These are phyloP conservation scores for Kurtzmaniella cleridarum DNA, from an alignment of 805 yeast genomes.

Conservation along the genomic window DNA sequence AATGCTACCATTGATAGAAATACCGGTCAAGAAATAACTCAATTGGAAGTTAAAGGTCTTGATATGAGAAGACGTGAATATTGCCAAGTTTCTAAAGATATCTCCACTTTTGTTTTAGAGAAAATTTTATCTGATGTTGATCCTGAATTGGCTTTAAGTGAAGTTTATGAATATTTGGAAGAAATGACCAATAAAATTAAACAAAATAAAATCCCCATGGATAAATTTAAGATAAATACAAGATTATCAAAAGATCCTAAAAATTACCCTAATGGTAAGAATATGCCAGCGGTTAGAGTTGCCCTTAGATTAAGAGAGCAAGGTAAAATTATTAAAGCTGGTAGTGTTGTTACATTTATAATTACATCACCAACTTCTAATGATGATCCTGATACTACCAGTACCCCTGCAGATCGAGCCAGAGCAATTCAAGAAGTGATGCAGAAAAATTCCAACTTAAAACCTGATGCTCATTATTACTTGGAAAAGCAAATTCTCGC, in stretches of 20 bases:
- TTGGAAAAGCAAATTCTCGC: constrained; percentile 85
- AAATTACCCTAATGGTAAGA: constrained; percentile 74
- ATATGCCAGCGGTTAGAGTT: constrained; percentile 86
- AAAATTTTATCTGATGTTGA: constrained; percentile 68
- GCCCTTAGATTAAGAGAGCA: constrained; percentile 75
- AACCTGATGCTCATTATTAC: constrained; percentile 75
- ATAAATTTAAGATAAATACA: constrained; percentile 77
- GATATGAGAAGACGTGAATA: constrained; percentile 97
- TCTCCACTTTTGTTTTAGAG: constrained; percentile 69
- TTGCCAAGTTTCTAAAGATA: constrained; percentile 87
- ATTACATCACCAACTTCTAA: constrained; percentile 45
- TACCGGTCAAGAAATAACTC: constrained; percentile 48
- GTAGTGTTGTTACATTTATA: constrained; percentile 84
- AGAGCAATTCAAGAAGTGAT: constrained; percentile 73
- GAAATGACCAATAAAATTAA: constrained; percentile 53
- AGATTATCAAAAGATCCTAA: constrained; percentile 83
- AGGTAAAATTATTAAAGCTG: constrained; percentile 84
- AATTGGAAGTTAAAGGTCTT: constrained; percentile 88
- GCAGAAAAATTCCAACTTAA: constrained; percentile 42
- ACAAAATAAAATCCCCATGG: constrained; percentile 55
- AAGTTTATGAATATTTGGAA: constrained; percentile 68
- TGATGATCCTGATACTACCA: constrained; percentile 15
- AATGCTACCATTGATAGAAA: constrained; percentile 46
- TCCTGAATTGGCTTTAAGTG: constrained; percentile 68
- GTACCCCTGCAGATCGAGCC: constrained; percentile 72